Percentiles rank a stretch among this genome's conserved stretches.
Evolutionary conservation across 1,284 basidiomycete species (phyloP).

Genomic region (Wolfiporia cocos): DNA sequence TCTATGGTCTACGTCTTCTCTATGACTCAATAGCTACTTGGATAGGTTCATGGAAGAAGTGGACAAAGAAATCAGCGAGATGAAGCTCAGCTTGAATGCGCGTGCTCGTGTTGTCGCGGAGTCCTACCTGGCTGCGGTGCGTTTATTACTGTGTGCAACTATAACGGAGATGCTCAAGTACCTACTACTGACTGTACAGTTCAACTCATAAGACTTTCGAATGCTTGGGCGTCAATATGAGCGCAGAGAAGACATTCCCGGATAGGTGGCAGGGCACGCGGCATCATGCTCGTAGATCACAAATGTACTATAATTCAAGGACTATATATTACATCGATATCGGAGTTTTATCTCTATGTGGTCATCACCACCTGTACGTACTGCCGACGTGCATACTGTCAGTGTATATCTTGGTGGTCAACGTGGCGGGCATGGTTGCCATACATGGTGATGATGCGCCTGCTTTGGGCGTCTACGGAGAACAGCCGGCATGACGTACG

Average conservation of each 20-base stretch:
- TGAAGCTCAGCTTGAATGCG: slow-evolving; percentile 91
- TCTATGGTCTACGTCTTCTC: too few relatives aligned
- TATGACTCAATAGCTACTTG: too few relatives aligned
- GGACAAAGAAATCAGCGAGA: slow-evolving; percentile 86
- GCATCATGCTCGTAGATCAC: too few relatives aligned
- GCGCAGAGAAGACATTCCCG: not conserved
- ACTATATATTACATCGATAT: too few relatives aligned
- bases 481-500: not conserved
- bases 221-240: not conserved
- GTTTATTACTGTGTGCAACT: not conserved
- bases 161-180: not conserved
- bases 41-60: slow-evolving; percentile 96
- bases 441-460: too few relatives aligned
- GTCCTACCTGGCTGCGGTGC: slow-evolving; percentile 69
- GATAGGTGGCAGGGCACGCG: too few relatives aligned
- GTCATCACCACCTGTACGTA: not conserved
- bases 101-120: slow-evolving; percentile 97
- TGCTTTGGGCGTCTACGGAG: too few relatives aligned
- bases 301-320: not conserved
- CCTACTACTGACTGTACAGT: not conserved
- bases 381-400: too few relatives aligned
- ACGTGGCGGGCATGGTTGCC: too few relatives aligned
- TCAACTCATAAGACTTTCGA: not conserved
- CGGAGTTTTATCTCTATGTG: too few relatives aligned
- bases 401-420: too few relatives aligned